Base-by-base conservation (phyloP, 2,329 filamentous ascomycete genomes). In the Sarocladium kiliense region DNA sequence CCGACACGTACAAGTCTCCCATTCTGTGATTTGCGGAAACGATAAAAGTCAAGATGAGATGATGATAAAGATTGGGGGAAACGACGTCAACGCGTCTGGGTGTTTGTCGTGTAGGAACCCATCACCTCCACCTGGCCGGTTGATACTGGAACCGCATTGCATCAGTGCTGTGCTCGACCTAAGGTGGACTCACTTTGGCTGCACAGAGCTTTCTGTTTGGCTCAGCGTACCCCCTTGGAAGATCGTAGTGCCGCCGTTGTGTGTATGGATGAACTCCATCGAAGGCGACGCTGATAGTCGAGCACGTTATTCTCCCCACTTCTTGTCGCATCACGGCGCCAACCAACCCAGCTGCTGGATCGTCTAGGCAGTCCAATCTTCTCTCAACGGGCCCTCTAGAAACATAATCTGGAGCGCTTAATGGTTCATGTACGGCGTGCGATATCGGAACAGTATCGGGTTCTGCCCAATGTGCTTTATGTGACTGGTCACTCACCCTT, bases 221-320 rank as follows among this genome's bases (percentile, higher is more conserved):
- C n/a, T n/a, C n/a, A n/a, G n/a, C n/a, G n/a, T n/a, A n/a, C n/a
- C n/a, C n/a, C n/a, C n/a, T n/a, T n/a, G n/a, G n/a, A n/a, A n/a
- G n/a, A n/a, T n/a, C 30, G 30, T 7, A 32, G 30, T 12, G 30
- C 30, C 12, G 6, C 30, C 12, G 30, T 6, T 12, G 30, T 6
- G 12, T 32, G 30, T 32, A 32, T 32, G 30, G 12, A 32, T 32
- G 30, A 32, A 12, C 36, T 39, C n/a, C 12, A 16, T 39, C 6
- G 12, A n/a, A 39, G 36, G 36, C 36, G 36, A 39, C 36, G n/a
- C n/a, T 16, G 36, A 39, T 39, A 19, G 36, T n/a, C 19, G 21
- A 45, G 41, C 41, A 45, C 41, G 41, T 41, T 25, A 45, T 45
- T 45, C 18, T 45, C 41, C 21, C 41, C 41, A 26, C 41, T 45